A percentile compares a stretch with the other conserved stretches of the same genome.
Conservation (phyloP, 495 filamentous ascomycete species). For the Astrothelium subdiscretum region DNA sequence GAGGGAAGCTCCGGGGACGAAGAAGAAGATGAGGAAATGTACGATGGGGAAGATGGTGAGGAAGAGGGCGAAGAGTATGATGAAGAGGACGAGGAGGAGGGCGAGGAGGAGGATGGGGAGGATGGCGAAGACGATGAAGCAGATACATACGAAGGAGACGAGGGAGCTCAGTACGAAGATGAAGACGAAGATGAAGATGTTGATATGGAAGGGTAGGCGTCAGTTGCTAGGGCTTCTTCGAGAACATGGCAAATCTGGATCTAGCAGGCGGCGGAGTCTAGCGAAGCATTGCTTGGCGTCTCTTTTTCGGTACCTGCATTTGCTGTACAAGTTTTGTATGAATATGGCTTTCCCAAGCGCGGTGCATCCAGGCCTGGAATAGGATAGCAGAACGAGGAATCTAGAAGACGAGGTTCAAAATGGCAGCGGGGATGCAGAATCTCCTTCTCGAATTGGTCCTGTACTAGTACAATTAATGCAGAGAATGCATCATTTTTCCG, state of each 20-base stretch:
- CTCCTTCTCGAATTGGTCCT: too few species aligned
- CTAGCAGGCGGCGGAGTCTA: neutral
- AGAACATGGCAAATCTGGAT: neutral
- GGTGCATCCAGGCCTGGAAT: too few species aligned
- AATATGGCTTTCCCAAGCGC: neutral
- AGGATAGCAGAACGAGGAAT: neutral
- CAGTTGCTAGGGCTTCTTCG: neutral
- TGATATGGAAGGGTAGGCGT: neutral
- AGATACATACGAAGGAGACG: neutral
- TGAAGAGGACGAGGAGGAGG: constrained; percentile 4
- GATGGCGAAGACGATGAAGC: neutral
- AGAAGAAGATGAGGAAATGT: constrained; percentile 2
- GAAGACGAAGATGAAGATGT: constrained; percentile 7
- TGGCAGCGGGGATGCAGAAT: neutral
- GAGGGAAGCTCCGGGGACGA: neutral
- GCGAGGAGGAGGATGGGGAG: constrained; percentile 11
- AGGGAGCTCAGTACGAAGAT: neutral
- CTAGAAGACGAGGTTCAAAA: neutral
- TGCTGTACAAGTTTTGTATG: neutral
- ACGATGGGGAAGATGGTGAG: neutral
- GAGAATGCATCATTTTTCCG: neutral
- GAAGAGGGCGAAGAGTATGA: constrained; percentile 3
- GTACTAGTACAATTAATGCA: too few species aligned
- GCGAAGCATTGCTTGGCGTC: neutral
- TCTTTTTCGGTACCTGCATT: neutral